phyloP scores from a whole-genome alignment of 345 rosid genomes.

The Geranium brycei region DNA sequence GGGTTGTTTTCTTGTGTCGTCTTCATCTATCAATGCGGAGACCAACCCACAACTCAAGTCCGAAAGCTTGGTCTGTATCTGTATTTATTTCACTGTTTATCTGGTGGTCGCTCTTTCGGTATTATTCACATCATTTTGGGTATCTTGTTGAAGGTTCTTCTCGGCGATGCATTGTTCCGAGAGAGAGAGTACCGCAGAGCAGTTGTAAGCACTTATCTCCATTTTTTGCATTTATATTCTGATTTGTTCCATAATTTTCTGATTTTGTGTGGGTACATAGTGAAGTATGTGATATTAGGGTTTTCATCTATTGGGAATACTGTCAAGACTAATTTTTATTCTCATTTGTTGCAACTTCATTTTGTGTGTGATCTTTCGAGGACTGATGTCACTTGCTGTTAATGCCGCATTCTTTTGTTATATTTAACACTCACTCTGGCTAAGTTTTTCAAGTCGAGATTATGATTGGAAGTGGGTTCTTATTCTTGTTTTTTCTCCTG shows the following conservation, averaged over 20 bases:
- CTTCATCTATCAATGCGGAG: slow-evolving; percentile 56
- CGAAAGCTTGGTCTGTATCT: slow-evolving; percentile 55
- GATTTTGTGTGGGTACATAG: too few species aligned
- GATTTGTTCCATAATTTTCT: background rate
- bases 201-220: slow-evolving; percentile 39
- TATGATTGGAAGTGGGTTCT: background rate
- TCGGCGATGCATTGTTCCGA: slow-evolving; percentile 76
- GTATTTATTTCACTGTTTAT: background rate
- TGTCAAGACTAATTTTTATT: too few species aligned
- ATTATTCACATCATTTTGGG: background rate
- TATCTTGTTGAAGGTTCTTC: slow-evolving; percentile 48
- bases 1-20: slow-evolving; percentile 86
- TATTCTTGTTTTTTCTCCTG: background rate
- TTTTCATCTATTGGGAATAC: too few species aligned
- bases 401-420: background rate
- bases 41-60: slow-evolving; percentile 77
- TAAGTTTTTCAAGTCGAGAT: background rate
- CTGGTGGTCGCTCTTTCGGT: background rate
- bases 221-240: background rate
- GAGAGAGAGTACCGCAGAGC: slow-evolving; percentile 78
- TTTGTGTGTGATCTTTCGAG: too few species aligned
- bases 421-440: background rate
- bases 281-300: too few species aligned
- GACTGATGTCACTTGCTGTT: background rate
- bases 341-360: too few species aligned